Base-by-base conservation (phyloP, 495 filamentous ascomycete genomes). In the Barbatosphaeria neglecta region DNA sequence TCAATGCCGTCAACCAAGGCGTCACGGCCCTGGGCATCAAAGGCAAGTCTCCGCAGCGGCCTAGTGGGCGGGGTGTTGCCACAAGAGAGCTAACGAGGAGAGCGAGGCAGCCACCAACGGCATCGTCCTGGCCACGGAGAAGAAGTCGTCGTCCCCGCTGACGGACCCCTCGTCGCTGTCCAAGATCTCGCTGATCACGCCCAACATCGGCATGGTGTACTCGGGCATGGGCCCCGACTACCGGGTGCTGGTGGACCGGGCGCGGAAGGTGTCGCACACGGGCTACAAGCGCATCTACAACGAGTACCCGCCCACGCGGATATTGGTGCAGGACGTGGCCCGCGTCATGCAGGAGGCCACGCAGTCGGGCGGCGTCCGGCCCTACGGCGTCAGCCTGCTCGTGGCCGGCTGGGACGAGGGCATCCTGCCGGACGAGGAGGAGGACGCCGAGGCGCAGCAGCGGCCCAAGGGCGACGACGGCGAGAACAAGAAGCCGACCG, bases 211-310 rank as follows among this genome's bases (percentile, higher is more conserved):
- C 64, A 97, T 96, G 93, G 93, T 99, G 59, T 99, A 99, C 72
- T 84, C 86, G 19, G 92, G 92, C 62, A 99, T 98, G 92, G 88
- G 93, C 16, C 92, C 92, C 43, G 93, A 99, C 68, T 99, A 97
- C 72, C 82, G 92, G 56, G 87, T 97, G 38, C 80, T 99, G 39
- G 93, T 95, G 48, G 92, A 99, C 73, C 89, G 86, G 64, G 93
- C 92, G 50, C 89, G 92, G 53, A 97, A 96, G 68, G 92, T 96
- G 47, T 92, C 87, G n/a, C 93, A 99, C 71, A 95, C 93, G 40
- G 83, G 83, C 65, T 99, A 97, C 80, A 99, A 99, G 77, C 88
- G 92, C 64, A 86, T 99, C 66, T 99, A 99, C 75, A 99, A 99
- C 69, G 92, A 99, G 73, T 99, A 99, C 76, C 92, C 92, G 13